Evolutionary conservation across 768 basidiomycete genomes (phyloP).

Genomic region (Clitopilus hobsonii): DNA sequence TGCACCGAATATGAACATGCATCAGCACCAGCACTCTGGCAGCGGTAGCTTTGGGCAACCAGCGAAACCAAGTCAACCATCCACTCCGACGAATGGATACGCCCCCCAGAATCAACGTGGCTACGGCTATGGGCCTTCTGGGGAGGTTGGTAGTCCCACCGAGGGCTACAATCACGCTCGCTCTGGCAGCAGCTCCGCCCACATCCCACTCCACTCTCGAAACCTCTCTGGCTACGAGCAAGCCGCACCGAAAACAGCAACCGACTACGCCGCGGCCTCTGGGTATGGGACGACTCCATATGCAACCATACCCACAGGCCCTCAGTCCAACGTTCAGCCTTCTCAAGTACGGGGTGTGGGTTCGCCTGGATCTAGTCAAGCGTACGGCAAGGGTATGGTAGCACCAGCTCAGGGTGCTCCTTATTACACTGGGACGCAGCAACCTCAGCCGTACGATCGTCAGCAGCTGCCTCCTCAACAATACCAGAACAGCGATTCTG

Average conservation of each 20-base stretch:
- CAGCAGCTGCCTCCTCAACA: background rate
- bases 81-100: background rate
- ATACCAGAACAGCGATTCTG: no score
- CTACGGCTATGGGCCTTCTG: background rate
- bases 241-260: no score
- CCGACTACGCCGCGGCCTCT: no score
- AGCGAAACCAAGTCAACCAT: background rate
- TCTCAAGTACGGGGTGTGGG: no score
- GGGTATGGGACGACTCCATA: no score
- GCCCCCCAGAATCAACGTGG: background rate
- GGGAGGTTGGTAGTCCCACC: background rate
- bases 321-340: no score
- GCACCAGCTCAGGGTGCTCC: background rate
- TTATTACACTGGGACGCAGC: background rate
- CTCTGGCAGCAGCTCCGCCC: background rate
- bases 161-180: background rate
- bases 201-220: background rate
- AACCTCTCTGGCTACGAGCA: no score
- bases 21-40: background rate
- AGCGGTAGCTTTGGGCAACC: background rate
- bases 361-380: no score
- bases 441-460: background rate
- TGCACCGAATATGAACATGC: no score
- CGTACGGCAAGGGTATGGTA: no score
- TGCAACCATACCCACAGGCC: no score